phyloP scores from a whole-genome alignment of 371 early-diverging fungal genomes.

The Phascolomyces articulosus region DNA sequence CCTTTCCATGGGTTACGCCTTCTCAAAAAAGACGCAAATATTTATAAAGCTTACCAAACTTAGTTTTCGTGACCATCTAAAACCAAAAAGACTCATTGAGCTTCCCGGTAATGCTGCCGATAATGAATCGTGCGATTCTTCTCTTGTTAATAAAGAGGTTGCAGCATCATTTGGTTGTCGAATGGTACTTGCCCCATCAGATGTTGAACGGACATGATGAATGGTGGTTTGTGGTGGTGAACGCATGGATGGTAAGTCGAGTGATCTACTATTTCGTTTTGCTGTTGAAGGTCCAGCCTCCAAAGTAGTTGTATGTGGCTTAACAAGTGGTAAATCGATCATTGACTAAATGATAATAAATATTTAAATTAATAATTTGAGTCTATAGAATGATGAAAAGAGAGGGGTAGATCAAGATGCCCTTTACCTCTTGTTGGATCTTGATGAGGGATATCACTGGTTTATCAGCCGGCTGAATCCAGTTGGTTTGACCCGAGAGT shows the following conservation, averaged over 20 bases:
- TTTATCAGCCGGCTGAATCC: slow-evolving; percentile 79
- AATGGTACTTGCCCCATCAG: slow-evolving; percentile 19
- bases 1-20: not conserved
- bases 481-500: slow-evolving; percentile 81
- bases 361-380: not conserved
- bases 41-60: slow-evolving; percentile 18
- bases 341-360: not conserved
- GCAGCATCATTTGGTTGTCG: slow-evolving; percentile 8
- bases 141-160: not conserved
- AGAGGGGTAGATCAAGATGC: not conserved
- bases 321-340: not conserved
- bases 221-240: slow-evolving; percentile 18
- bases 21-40: too few species aligned
- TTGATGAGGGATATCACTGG: slow-evolving; percentile 78
- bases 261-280: slow-evolving; percentile 27
- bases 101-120: slow-evolving; percentile 21
- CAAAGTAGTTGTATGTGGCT: not conserved
- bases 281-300: slow-evolving; percentile 10
- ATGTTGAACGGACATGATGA: slow-evolving; percentile 28
- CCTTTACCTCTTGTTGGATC: slow-evolving; percentile 43
- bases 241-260: slow-evolving; percentile 22
- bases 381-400: not conserved
- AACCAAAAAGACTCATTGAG: slow-evolving; percentile 14
- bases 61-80: slow-evolving; percentile 13
- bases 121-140: slow-evolving; percentile 20